Percentiles rank a stretch among this genome's conserved stretches.
phyloP scores from a whole-genome alignment of 116 monocot species.

The Zostera marina region DNA sequence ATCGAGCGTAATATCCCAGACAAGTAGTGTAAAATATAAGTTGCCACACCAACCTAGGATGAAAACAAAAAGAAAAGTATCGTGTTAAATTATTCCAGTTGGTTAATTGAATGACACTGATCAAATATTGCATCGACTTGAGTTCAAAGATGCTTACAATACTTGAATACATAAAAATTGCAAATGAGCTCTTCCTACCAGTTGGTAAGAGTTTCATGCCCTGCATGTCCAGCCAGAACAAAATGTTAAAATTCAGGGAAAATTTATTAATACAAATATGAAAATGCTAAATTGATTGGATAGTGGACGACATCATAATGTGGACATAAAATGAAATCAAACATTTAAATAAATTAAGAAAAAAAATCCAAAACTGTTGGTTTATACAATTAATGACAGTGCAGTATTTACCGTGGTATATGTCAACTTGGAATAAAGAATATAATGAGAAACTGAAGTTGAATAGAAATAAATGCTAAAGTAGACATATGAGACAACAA shows the following conservation, averaged over 20 bases:
- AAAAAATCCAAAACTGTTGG: not conserved
- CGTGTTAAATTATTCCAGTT: not conserved
- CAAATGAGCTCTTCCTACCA: constrained; percentile 84
- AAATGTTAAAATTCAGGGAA: not conserved
- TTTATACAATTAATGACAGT: too few relatives aligned
- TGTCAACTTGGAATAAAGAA: too few relatives aligned
- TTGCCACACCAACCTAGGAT: constrained; percentile 60
- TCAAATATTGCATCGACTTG: not conserved
- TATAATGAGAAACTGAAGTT: too few relatives aligned
- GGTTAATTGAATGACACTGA: not conserved
- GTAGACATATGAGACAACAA: too few relatives aligned
- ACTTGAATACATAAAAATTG: constrained; percentile 83
- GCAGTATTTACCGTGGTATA: too few relatives aligned
- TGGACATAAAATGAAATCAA: not conserved
- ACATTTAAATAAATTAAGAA: not conserved
- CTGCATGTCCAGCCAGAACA: constrained; percentile 19
- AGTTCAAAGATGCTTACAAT: constrained; percentile 36
- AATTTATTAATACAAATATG: not conserved
- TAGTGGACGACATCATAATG: not conserved
- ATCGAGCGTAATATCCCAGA: constrained; percentile 49
- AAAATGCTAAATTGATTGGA: not conserved
- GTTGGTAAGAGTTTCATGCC: constrained; percentile 93
- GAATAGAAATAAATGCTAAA: too few relatives aligned
- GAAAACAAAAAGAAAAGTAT: not conserved
- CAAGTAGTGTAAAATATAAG: constrained; percentile 52